Base-by-base conservation (phyloP, 306 rosid genomes). In the Inga leiocalycina region DNA sequence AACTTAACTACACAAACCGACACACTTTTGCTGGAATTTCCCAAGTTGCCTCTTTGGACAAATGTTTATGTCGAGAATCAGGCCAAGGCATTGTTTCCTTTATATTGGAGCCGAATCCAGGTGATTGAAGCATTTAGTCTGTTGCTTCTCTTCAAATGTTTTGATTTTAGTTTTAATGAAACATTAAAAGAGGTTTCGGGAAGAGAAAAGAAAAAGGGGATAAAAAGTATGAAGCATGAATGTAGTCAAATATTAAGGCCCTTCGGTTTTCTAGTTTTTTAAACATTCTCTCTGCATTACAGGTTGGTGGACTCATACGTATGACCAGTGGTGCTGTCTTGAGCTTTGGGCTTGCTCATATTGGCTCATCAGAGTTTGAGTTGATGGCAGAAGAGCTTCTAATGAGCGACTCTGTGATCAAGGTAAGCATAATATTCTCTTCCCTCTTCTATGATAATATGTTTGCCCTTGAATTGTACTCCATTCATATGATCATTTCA, bases 351-450 rank as follows among this genome's bases (percentile, higher is more conserved):
- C 97, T 96, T 80, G 97, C 94, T 64, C 99, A 96, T 88, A 90
- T 79, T 82, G 85, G 96, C 52, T 87, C 98, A 73, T 96, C 99
- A 61, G 99, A 88, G 86, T 94, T 96, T 84, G 99, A 96, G 91
- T 83, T 96, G 81, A 93, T 93, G 98, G 99, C 99, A 54, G 99
- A 96, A 86, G 99, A 96, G 91, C 99, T 96, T 90, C 84, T 96
- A 83, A 96, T 96, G 99, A 93, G 99, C 79, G 96, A 96, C 87
- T 93, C 98, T 80, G 85, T 84, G 76, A 78, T 96, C 88, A 92
- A 94, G 97, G 99, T 85, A 85, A 90, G 97, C 17, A 52, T 52
- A 52, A 52, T 52, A 17, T 52, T 52, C 59, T 52, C 8, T 52
- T 52, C 59, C 43, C 48, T 71, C 44, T 52, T 62, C 73, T 51